Evolutionary conservation across 2,329 filamentous ascomycete genomes (phyloP), one percentile per base, ranked within the genome.

Genomic region (Aspergillus pseudoglaucus): DNA sequence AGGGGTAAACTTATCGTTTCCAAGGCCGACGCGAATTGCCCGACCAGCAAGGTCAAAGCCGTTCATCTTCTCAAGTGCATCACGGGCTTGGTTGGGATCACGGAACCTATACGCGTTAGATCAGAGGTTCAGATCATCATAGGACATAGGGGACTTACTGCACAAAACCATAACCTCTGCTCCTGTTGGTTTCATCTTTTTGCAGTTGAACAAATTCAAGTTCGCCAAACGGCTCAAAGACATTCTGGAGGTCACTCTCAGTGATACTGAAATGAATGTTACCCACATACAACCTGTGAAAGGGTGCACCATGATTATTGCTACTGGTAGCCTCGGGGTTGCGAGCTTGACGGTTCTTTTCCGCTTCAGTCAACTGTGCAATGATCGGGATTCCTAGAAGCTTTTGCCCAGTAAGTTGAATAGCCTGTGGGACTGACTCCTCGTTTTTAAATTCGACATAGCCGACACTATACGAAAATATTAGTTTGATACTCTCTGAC

Each of bases 191-290:
- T 57, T 97, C 93, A 62, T 98, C 94, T 73, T 95, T 96, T 70
- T 98, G 94, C 49, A 98, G 79, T 67, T 96, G 90, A 50, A 96
- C 90, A 70, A 96, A 96, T 68, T 97, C 93, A 49, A 98, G 84
- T 74, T 95, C 90, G 60, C 93, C 93, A 71, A 96, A 98, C 1
- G 93, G 91, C 73, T 94, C 89, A 70, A 98, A 98, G 52, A 98
- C 90, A 67, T 91, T 90, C 77, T 91, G 86, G 57, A 98, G 77
- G 72, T 98, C 94, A 68, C 85, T 84, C 73, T 98, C 93, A 65
- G 90, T 96, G 68, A 98, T 95, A 68, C 90, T 96, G 80, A 98
- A 98, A 76, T 98, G 93, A 60, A 98, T 97, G 69, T 98, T 98
- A 71, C 93, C 93, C 59, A 98, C 91, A 70, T 97, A 98, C 51